These are phyloP conservation scores for Lonicera japonica DNA, from an alignment of 129 eudicot genomes.

Conservation along the genomic window DNA sequence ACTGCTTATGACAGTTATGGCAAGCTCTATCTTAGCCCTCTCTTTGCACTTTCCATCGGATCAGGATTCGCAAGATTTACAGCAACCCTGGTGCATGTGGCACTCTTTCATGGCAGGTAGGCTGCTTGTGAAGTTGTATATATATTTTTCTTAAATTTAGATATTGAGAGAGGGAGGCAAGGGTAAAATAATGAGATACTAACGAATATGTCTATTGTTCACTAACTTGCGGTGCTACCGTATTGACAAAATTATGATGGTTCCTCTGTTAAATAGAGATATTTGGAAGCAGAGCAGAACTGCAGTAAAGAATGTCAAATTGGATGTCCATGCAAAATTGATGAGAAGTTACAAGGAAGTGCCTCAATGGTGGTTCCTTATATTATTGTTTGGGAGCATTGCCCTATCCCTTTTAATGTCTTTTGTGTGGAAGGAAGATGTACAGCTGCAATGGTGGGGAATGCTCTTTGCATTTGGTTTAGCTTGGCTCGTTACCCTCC, in stretches of 20 bases:
- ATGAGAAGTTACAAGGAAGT: constrained; percentile 84
- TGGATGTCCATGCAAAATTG: constrained; percentile 66
- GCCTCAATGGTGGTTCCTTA: constrained; percentile 90
- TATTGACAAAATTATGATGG: background rate
- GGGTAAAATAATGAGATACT: too few relatives aligned
- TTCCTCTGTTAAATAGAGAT: constrained; percentile 39
- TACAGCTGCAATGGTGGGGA: constrained; percentile 98
- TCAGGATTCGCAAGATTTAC: constrained; percentile 92
- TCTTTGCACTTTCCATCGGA: constrained; percentile 92
- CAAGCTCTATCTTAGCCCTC: constrained; percentile 85
- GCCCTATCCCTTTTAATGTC: constrained; percentile 66
- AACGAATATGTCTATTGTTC: too few relatives aligned
- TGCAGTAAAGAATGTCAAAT: constrained; percentile 58
- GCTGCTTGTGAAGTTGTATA: background rate
- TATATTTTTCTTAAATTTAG: too few relatives aligned
- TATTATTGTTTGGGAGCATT: constrained; percentile 56
- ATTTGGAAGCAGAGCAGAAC: constrained; percentile 87
- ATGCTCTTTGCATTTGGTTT: constrained; percentile 79
- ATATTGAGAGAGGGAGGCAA: too few relatives aligned
- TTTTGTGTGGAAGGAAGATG: constrained; percentile 78
- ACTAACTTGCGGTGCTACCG: background rate
- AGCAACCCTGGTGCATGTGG: constrained; percentile 83
- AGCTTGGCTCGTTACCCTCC: constrained; percentile 82
- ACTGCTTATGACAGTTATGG: constrained; percentile 74
- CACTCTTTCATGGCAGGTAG: constrained; percentile 85